Percentiles rank a stretch among this genome's conserved stretches.
These are phyloP conservation scores for Sextonia rubra DNA, from an alignment of 164 flowering plant genomes.

Conservation along the genomic window DNA sequence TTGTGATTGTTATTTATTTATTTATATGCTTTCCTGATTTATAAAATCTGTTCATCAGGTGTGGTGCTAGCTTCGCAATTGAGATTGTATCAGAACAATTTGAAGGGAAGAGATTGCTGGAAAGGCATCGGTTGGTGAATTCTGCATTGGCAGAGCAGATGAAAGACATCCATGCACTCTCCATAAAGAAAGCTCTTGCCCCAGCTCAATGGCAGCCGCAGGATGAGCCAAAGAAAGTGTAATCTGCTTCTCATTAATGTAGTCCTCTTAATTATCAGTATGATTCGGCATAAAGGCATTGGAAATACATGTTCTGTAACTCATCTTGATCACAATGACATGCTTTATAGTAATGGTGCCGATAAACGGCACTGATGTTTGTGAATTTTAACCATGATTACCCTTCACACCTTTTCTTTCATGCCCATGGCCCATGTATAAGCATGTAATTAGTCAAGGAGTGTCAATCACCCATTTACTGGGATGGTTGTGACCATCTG, in stretches of 20 bases:
- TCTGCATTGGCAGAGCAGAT: constrained; percentile 77
- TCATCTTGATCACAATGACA: neutral
- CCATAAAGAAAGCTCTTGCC: constrained; percentile 77
- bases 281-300: neutral
- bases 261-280: neutral
- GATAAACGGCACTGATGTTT: neutral
- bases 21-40: neutral
- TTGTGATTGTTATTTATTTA: neutral
- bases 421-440: too few species aligned
- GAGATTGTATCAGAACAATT: constrained; percentile 87
- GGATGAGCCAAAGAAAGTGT: constrained; percentile 38
- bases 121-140: constrained; percentile 87
- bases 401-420: too few species aligned
- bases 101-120: constrained; percentile 90
- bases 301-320: neutral
- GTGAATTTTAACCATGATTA: too few species aligned
- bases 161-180: constrained; percentile 95
- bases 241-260: constrained; percentile 25
- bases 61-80: constrained; percentile 83
- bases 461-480: too few species aligned
- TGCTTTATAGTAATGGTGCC: neutral
- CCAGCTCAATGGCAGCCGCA: constrained; percentile 83
- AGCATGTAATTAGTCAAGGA: too few species aligned
- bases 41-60: constrained; percentile 36
- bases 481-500: too few species aligned